These are phyloP conservation scores for Panicum miliaceum DNA, from an alignment of 176 grass and related monocot species.

Conservation along the genomic window DNA sequence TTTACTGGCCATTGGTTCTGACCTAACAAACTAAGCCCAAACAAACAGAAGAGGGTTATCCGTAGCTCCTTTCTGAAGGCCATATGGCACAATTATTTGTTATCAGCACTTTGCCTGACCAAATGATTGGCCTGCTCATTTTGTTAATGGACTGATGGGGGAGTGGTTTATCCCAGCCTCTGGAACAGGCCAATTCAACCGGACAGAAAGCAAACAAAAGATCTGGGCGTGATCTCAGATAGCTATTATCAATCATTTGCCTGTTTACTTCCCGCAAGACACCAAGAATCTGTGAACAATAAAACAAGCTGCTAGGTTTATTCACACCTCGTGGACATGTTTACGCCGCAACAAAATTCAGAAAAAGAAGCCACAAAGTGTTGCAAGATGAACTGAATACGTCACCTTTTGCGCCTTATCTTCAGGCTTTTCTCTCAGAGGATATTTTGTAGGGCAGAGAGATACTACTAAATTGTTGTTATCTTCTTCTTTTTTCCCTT, in stretches of 20 bases:
- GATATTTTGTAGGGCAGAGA: slow-evolving; percentile 23
- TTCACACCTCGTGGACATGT: slow-evolving; percentile 13
- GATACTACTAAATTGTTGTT: background rate
- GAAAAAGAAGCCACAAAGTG: slow-evolving; percentile 2
- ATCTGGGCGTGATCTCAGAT: slow-evolving; percentile 54
- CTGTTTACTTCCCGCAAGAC: slow-evolving; percentile 56
- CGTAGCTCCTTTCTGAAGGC: slow-evolving; percentile 40
- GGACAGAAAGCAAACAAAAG: slow-evolving; percentile 66
- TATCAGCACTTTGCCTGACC: slow-evolving; percentile 49
- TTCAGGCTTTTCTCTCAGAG: background rate
- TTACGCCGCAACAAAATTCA: slow-evolving; percentile 2
- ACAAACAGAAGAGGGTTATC: slow-evolving; percentile 51
- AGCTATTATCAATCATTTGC: slow-evolving; percentile 51
- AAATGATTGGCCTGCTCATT: slow-evolving; percentile 59
- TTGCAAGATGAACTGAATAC: slow-evolving; percentile 33
- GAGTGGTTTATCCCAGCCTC: slow-evolving; percentile 42
- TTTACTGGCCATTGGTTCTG: slow-evolving; percentile 48
- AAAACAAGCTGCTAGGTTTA: slow-evolving; percentile 39
- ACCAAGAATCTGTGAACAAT: slow-evolving; percentile 55
- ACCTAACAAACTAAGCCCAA: slow-evolving; percentile 57
- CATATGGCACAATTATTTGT: slow-evolving; percentile 43
- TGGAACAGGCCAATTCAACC: slow-evolving; percentile 41
- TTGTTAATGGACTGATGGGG: slow-evolving; percentile 38
- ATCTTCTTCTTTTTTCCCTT: background rate
- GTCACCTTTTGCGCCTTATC: background rate